phyloP scores from a whole-genome alignment of 192 early-diverging fungal genomes.

The Gonapodya prolifera region DNA sequence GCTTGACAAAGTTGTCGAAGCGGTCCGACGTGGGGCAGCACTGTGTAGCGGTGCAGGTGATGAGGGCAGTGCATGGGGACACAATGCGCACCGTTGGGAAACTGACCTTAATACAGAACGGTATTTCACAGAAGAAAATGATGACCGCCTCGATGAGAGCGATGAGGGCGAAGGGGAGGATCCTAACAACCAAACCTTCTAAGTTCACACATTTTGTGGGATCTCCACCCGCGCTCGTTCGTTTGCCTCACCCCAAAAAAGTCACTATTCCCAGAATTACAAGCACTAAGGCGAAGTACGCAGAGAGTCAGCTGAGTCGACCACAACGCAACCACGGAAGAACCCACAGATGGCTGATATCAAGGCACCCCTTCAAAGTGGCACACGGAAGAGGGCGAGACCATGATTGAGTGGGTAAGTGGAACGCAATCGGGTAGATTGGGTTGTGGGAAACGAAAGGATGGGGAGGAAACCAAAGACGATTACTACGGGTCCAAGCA shows the following conservation, averaged over 20 bases:
- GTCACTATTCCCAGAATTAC: background rate
- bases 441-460: too few species aligned
- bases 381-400: background rate
- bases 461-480: too few species aligned
- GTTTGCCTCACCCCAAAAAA: background rate
- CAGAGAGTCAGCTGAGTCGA: too few species aligned
- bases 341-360: background rate
- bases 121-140: background rate
- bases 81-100: background rate
- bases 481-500: too few species aligned
- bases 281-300: background rate
- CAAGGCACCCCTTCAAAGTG: background rate
- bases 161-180: background rate
- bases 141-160: background rate
- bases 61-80: background rate
- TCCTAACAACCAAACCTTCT: background rate
- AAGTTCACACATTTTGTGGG: too few species aligned
- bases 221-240: too few species aligned
- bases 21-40: background rate
- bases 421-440: too few species aligned
- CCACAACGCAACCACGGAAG: background rate
- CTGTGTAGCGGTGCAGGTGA: background rate
- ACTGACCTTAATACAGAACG: background rate
- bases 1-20: background rate
- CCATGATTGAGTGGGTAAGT: too few species aligned